Evolutionary conservation across 2,329 filamentous ascomycete genomes (phyloP).

Genomic region (Diaporthe velutina): DNA sequence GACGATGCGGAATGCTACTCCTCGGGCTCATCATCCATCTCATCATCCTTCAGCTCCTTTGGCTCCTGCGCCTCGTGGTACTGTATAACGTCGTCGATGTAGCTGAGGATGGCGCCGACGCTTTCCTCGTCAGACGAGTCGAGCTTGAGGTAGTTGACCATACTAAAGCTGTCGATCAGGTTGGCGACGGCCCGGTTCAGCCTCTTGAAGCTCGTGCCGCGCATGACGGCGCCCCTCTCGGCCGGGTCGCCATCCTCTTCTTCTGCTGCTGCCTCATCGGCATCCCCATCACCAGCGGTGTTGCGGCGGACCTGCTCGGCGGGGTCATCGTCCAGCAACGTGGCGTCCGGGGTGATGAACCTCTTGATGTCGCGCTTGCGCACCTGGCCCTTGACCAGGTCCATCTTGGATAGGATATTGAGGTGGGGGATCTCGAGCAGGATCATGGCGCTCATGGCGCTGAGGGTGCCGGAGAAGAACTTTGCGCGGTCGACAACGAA

Average conservation of each 20-base stretch:
- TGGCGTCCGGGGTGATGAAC: conserved; percentile 88
- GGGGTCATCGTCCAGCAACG: conserved; percentile 84
- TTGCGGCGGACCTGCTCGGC: conserved; percentile 61
- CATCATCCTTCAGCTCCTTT: conserved; percentile 79
- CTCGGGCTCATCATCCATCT: conserved; percentile 61
- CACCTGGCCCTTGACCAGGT: conserved; percentile 91
- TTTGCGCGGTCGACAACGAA: conserved; percentile 97
- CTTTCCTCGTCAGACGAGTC: conserved; percentile 92
- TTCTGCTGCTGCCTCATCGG: conserved; percentile 66
- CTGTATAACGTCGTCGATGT: conserved; percentile 95
- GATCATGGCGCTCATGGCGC: conserved; percentile 98
- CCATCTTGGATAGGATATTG: conserved; percentile 98
- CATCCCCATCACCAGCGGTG: conserved; percentile 61
- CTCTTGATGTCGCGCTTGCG: conserved; percentile 89
- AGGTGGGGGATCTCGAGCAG: conserved; percentile 98
- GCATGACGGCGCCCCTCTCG: conserved; percentile 79
- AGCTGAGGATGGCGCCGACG: conserved; percentile 73
- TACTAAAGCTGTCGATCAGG: conserved; percentile 96
- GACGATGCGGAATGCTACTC: conserved; percentile 40
- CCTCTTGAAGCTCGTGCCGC: conserved; percentile 82
- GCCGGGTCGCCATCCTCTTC: conserved; percentile 70
- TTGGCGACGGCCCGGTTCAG: conserved; percentile 90
- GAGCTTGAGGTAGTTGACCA: conserved; percentile 93
- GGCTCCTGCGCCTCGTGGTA: conserved; percentile 95
- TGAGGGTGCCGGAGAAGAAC: conserved; percentile 95